Evolutionary conservation across 2,329 filamentous ascomycete genomes (phyloP), one percentile per base, ranked within the genome.

Genomic region (Colletotrichum destructivum): DNA sequence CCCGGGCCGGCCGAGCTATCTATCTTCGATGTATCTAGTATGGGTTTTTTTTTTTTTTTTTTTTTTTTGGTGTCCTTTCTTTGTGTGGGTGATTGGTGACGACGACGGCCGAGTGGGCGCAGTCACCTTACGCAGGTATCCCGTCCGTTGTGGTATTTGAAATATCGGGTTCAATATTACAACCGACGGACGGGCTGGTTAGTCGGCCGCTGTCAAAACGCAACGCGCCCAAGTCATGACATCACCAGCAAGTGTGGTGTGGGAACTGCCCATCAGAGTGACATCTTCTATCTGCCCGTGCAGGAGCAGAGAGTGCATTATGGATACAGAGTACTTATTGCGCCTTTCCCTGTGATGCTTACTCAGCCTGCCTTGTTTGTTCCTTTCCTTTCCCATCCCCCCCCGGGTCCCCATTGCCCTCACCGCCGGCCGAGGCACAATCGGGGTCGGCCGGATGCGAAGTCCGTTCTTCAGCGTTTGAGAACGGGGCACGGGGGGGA

Each of bases 251-350:
- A 26, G 35, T 11, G 44, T 63, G 52, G 44, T 62, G 64, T 52
- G 69, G 69, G 35, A 62, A 67, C 56, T 26, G 57, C 31, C 31
- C 68, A 71, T 71, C 68, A 71, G 63, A 62, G 68, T 71, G 68
- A 71, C 68, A 68, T 71, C 40, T 71, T 71, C 42, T 56, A 56
- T 35, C 31, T 35, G 31, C 31, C 31, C 35, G 35, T 38, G 35
- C 35, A 38, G 35, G 26, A 31, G 26, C 5, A 38, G 35, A 38
- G 35, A 9, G 35, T 11, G 1, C 35, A 38, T 38, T 38, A 38
- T 2, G 35, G 35, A 38, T 11, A 38, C 35, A 38, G 35, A 38
- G 35, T 38, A 38, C 35, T 9, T 9, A 38, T 11, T 35, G 31
- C 35, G 31, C 31, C 31, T 9, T 35, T 35, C 31, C 2, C 8